Conservation (phyloP, 352 stramenopile species). For the Globisporangium nagaii region DNA sequence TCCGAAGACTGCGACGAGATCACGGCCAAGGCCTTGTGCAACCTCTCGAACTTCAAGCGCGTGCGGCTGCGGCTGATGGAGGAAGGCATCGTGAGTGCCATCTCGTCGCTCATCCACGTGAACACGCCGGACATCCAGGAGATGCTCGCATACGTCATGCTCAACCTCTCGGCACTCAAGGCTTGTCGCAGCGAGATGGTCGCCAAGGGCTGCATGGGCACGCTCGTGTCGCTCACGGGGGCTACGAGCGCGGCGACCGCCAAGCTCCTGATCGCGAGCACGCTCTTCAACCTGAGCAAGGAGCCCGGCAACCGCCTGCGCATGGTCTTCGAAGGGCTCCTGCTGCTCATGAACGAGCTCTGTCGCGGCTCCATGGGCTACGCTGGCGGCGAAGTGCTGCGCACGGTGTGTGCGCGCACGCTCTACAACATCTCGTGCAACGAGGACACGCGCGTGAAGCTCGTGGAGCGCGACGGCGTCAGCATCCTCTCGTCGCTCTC, state of each 20-base stretch:
- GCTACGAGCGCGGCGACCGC: slow-evolving; percentile 23
- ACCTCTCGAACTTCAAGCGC: slow-evolving; percentile 83
- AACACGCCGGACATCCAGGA: slow-evolving; percentile 42
- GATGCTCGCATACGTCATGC: slow-evolving; percentile 58
- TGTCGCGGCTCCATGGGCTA: slow-evolving; percentile 13
- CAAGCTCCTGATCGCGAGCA: slow-evolving; percentile 49
- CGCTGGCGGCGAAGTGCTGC: slow-evolving; percentile 23
- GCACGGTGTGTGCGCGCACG: slow-evolving; percentile 41
- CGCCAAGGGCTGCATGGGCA: slow-evolving; percentile 58
- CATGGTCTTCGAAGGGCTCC: slow-evolving; percentile 72
- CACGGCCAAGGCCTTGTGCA: slow-evolving; percentile 79
- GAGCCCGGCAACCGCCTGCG: slow-evolving; percentile 50
- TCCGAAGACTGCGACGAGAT: slow-evolving; percentile 43
- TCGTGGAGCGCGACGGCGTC: slow-evolving; percentile 67
- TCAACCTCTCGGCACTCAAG: slow-evolving; percentile 61
- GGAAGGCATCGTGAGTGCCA: slow-evolving; percentile 79
- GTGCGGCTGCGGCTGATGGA: slow-evolving; percentile 82
- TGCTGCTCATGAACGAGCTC: slow-evolving; percentile 58
- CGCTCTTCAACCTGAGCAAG: slow-evolving; percentile 72
- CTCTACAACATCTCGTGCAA: slow-evolving; percentile 73
- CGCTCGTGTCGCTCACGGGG: slow-evolving; percentile 40
- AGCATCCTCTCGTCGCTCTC: slow-evolving; percentile 48
- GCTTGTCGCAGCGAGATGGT: slow-evolving; percentile 66
- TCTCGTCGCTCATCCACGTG: slow-evolving; percentile 55
- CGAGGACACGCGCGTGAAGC: slow-evolving; percentile 55